Evolutionary conservation across 768 basidiomycete genomes (phyloP).

Genomic region (Cyclocybe aegerita): DNA sequence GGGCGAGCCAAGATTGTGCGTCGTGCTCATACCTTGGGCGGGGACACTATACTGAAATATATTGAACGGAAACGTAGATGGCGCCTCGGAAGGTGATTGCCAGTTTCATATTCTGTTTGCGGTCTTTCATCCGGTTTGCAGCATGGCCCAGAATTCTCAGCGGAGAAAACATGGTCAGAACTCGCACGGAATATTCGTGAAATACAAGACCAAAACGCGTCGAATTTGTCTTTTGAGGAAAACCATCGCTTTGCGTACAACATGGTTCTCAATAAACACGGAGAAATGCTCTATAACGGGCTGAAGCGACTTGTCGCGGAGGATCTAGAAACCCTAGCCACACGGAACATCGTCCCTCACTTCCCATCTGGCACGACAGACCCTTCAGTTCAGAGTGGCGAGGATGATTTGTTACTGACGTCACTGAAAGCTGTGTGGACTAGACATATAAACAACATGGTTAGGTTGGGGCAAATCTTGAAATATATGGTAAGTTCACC

Average conservation of each 20-base stretch:
- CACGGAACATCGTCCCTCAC: conserved; percentile 71
- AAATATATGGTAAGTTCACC: conserved; percentile 85
- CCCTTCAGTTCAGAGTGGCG: conserved; percentile 72
- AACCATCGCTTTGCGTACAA: conserved; percentile 94
- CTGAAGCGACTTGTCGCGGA: conserved; percentile 75
- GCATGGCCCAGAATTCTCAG: conserved; percentile 76
- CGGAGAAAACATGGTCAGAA: conserved; percentile 81
- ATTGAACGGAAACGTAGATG: conserved; percentile 29
- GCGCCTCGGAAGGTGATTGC: conserved; percentile 43
- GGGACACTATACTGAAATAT: neutral
- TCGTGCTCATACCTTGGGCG: conserved; percentile 7
- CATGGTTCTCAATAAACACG: conserved; percentile 86
- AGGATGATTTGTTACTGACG: conserved; percentile 84
- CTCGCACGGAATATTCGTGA: conserved; percentile 86
- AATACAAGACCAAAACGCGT: conserved; percentile 93
- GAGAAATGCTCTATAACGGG: conserved; percentile 84
- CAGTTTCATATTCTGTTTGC: neutral
- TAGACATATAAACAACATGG: conserved; percentile 88
- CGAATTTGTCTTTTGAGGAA: conserved; percentile 74
- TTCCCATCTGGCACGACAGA: conserved; percentile 80
- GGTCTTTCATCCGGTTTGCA: conserved; percentile 24
- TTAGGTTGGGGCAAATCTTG: conserved; percentile 83
- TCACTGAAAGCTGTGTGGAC: conserved; percentile 88
- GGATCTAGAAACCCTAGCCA: conserved; percentile 80
- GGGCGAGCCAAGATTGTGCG: conserved; percentile 47